Percentiles rank a stretch among this genome's conserved stretches.
Conservation (phyloP, 306 rosid genomes). For the Luffa acutangula region DNA sequence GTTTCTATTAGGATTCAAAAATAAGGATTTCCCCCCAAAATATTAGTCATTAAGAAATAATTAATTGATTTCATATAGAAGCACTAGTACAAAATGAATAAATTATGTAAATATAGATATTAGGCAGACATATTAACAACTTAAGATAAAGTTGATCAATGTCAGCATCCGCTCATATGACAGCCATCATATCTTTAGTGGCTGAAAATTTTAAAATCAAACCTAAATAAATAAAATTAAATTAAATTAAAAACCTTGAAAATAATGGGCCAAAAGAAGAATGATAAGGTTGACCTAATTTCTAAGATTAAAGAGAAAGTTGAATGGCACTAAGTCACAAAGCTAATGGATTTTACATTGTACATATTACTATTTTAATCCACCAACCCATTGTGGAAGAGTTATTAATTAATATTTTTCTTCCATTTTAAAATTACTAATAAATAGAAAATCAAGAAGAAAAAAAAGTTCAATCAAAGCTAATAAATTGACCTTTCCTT, state of each 20-base stretch:
- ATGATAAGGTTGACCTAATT: slow-evolving; percentile 6
- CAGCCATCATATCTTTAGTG: neutral
- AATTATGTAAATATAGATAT: neutral
- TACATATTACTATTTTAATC: slow-evolving; percentile 4
- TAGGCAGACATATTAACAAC: neutral
- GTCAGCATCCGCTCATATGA: slow-evolving; percentile 6
- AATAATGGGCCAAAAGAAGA: neutral
- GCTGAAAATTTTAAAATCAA: neutral
- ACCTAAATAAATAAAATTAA: neutral
- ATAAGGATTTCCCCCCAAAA: neutral
- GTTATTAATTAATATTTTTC: neutral
- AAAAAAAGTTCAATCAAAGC: neutral
- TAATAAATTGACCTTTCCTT: neutral
- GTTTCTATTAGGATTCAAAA: neutral
- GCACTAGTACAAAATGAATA: neutral
- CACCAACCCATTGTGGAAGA: slow-evolving; percentile 7
- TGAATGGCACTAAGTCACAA: slow-evolving; percentile 5
- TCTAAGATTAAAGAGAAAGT: neutral
- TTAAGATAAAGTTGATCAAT: neutral
- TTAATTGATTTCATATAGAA: neutral
- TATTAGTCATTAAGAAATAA: neutral
- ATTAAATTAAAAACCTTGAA: neutral
- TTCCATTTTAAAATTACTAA: neutral
- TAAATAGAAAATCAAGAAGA: neutral
- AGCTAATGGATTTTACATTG: slow-evolving; percentile 5